A percentile compares a stretch with the other conserved stretches of the same genome.
These are phyloP conservation scores for Monosporascus sp. DNA, from an alignment of 2,329 filamentous ascomycete species.

Conservation along the genomic window DNA sequence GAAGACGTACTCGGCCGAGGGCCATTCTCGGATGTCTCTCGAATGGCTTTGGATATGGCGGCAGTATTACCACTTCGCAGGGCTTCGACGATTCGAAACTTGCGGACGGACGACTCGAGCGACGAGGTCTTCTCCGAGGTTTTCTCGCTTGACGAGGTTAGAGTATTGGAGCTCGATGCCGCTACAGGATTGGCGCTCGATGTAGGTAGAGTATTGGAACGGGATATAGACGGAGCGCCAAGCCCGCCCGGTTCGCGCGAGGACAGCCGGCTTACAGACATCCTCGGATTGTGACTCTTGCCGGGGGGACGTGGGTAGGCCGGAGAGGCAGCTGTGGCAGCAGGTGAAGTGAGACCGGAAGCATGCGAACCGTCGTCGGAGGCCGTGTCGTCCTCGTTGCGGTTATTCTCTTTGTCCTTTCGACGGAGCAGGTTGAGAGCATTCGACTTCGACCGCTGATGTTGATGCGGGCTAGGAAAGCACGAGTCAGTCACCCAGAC, in stretches of 20 bases:
- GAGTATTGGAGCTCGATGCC: constrained; percentile 13
- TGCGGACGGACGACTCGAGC: constrained; percentile 89
- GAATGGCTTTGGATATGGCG: constrained; percentile 80
- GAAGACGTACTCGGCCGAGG: constrained; percentile 54
- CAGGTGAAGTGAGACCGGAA: constrained; percentile 28
- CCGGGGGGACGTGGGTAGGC: constrained; percentile 29
- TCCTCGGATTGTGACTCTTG: constrained; percentile 41
- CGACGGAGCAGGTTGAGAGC: constrained; percentile 50
- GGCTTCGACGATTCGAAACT: constrained; percentile 91
- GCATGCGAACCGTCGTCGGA: constrained; percentile 43
- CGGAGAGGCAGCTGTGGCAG: constrained; percentile 26
- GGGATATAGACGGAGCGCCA: constrained; percentile 6
- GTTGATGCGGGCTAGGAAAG: constrained; percentile 25
- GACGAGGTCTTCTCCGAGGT: constrained; percentile 42
- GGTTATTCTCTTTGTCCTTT: constrained; percentile 35
- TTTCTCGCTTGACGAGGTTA: neutral
- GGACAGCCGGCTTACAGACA: constrained; percentile 41
- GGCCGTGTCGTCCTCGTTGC: constrained; percentile 43
- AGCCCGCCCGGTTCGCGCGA: constrained; percentile 22
- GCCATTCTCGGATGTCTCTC: constrained; percentile 53
- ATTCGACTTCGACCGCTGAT: constrained; percentile 51
- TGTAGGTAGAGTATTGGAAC: constrained; percentile 10
- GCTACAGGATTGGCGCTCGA: constrained; percentile 11
- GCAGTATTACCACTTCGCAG: constrained; percentile 85
- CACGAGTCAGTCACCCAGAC: constrained; percentile 11